phyloP scores from a whole-genome alignment of 176 grass and related monocot species.

The Aegilops umbellulata region DNA sequence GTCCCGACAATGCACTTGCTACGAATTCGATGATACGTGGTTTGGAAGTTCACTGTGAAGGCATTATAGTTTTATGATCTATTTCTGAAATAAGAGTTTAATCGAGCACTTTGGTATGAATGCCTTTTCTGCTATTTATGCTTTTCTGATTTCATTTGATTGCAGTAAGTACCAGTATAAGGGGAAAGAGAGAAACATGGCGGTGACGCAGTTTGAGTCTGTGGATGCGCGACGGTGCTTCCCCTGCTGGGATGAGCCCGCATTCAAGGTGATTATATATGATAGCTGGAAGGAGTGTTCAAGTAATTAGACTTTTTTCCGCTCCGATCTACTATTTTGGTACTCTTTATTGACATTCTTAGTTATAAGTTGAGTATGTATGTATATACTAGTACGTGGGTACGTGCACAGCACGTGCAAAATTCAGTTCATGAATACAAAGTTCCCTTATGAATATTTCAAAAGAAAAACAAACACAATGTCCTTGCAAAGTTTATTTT shows the following conservation, averaged over 20 bases:
- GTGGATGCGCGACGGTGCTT: conserved; percentile 83
- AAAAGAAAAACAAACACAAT: too few relatives aligned
- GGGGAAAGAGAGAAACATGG: conserved; percentile 64
- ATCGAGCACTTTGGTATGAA: not conserved
- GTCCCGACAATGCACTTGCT: too few relatives aligned
- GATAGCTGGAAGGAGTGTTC: not conserved
- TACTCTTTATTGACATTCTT: not conserved
- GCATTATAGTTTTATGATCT: not conserved
- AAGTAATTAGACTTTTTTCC: not conserved
- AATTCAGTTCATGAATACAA: too few relatives aligned
- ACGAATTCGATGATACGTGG: not conserved
- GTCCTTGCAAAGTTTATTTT: too few relatives aligned
- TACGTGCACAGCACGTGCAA: too few relatives aligned
- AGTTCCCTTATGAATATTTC: too few relatives aligned
- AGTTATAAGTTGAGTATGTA: not conserved
- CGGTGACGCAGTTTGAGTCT: conserved; percentile 78
- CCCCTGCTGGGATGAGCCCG: conserved; percentile 88
- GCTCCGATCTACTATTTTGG: not conserved
- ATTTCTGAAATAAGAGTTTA: not conserved
- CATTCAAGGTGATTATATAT: conserved; percentile 63
- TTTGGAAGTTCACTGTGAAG: not conserved
- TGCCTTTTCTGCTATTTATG: not conserved
- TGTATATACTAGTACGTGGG: too few relatives aligned
- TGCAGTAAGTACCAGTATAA: conserved; percentile 59
- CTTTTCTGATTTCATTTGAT: not conserved